These are phyloP conservation scores for Arthrobotrys sphaeroides DNA, from an alignment of 2,329 filamentous ascomycete species.

Conservation along the genomic window DNA sequence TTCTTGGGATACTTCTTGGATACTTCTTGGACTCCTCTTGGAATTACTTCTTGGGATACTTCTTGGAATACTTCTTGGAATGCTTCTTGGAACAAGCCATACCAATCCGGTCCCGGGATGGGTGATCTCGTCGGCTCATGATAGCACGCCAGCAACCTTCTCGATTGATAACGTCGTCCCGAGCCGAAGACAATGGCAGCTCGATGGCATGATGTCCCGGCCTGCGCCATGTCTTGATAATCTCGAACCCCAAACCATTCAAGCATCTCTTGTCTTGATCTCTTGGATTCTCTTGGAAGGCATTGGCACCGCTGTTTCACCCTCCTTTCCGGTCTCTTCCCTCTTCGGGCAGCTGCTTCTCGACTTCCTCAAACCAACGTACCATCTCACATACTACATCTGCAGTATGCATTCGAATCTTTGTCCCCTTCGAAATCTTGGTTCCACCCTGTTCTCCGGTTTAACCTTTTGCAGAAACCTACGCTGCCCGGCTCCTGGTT, in stretches of 20 bases:
- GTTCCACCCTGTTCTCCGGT: not conserved
- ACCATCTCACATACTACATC: too few relatives aligned
- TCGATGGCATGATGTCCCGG: not conserved
- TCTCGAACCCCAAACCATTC: not conserved
- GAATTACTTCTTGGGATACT: too few relatives aligned
- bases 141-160: constrained; percentile 2
- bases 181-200: constrained; percentile 18
- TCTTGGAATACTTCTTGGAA: too few relatives aligned
- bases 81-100: too few relatives aligned
- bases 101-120: too few relatives aligned
- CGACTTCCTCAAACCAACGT: too few relatives aligned
- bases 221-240: too few relatives aligned
- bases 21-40: too few relatives aligned
- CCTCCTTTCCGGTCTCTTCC: not conserved
- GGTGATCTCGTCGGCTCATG: not conserved
- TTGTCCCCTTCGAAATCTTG: not conserved
- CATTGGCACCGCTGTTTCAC: constrained; percentile 1
- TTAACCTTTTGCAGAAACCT: not conserved
- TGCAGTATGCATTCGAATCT: not conserved
- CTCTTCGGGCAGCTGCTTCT: constrained; percentile 20
- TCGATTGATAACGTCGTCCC: constrained; percentile 17
- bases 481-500: not conserved
- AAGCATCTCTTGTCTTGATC: not conserved
- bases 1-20: too few relatives aligned
- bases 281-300: not conserved